Conservation (phyloP, 2,329 filamentous ascomycete species). For the Botrytis sinoallii region DNA sequence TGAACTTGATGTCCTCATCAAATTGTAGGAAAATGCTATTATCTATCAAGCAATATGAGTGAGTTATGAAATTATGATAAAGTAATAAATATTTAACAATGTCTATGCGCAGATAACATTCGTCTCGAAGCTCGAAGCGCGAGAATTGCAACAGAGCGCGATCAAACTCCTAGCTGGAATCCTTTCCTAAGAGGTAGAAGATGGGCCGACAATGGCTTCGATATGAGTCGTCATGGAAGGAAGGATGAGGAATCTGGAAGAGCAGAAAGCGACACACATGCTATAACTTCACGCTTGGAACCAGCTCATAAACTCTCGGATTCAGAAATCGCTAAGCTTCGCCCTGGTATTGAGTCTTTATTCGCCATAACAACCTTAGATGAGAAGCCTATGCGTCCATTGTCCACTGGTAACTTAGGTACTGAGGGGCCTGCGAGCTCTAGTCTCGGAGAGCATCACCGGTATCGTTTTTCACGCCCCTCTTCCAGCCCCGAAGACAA, state of each 20-base stretch:
- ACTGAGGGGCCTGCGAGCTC: background rate
- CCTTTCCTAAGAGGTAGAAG: background rate
- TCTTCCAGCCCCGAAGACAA: background rate
- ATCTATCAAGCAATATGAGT: background rate
- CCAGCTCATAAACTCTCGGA: background rate
- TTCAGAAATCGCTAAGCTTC: background rate
- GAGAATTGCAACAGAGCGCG: background rate
- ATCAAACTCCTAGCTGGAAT: background rate
- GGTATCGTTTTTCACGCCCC: background rate
- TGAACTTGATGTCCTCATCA: too few relatives aligned
- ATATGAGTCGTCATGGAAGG: background rate
- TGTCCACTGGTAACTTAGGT: background rate
- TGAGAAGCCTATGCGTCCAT: background rate
- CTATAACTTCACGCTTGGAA: background rate
- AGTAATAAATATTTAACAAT: background rate
- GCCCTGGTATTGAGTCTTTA: background rate
- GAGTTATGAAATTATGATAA: background rate
- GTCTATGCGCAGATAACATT: background rate
- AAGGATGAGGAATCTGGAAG: background rate
- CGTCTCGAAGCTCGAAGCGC: slow-evolving; percentile 4
- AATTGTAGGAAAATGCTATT: background rate
- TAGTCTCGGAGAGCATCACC: background rate
- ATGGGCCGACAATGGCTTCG: background rate
- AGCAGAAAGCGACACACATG: background rate
- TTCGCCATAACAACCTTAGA: too few relatives aligned